These are phyloP conservation scores for Chenopodium formosanum DNA, from an alignment of 148 eudicot species.

Conservation along the genomic window DNA sequence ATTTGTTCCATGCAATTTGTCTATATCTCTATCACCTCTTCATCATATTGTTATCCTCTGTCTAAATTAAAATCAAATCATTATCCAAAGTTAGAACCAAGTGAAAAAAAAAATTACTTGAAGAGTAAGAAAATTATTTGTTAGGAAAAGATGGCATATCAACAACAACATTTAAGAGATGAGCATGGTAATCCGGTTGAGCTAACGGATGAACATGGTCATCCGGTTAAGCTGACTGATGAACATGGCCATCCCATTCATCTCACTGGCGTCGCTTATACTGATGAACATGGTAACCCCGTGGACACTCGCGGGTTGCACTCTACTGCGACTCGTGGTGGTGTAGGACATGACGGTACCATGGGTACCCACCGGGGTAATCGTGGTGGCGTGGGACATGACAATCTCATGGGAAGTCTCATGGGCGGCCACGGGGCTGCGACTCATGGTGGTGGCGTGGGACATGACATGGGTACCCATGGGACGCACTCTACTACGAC, in stretches of 20 bases:
- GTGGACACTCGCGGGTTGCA: background rate
- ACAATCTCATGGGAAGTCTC: too few relatives aligned
- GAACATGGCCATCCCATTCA: conserved; percentile 73
- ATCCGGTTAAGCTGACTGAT: conserved; percentile 68
- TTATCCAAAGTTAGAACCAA: background rate
- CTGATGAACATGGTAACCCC: background rate
- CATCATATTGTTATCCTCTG: background rate
- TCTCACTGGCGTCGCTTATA: conserved; percentile 55
- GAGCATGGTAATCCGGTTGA: conserved; percentile 65
- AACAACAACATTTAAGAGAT: conserved; percentile 40
- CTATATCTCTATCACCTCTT: conserved; percentile 3
- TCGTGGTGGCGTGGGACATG: too few relatives aligned
- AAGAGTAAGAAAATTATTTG: background rate
- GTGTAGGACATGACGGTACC: too few relatives aligned
- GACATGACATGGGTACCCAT: too few relatives aligned
- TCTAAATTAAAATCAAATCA: too few relatives aligned
- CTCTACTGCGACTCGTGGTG: too few relatives aligned
- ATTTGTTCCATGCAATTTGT: conserved; percentile 3
- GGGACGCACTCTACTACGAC: too few relatives aligned
- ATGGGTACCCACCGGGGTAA: too few relatives aligned
- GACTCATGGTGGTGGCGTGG: too few relatives aligned
- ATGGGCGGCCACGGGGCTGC: too few relatives aligned
- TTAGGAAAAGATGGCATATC: conserved; percentile 41
- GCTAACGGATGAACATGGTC: conserved; percentile 60
- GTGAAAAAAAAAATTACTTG: background rate